Percentiles rank a stretch among this genome's conserved stretches.
Conservation (phyloP, 176 grass and related monocot genomes). For the Lolium rigidum region DNA sequence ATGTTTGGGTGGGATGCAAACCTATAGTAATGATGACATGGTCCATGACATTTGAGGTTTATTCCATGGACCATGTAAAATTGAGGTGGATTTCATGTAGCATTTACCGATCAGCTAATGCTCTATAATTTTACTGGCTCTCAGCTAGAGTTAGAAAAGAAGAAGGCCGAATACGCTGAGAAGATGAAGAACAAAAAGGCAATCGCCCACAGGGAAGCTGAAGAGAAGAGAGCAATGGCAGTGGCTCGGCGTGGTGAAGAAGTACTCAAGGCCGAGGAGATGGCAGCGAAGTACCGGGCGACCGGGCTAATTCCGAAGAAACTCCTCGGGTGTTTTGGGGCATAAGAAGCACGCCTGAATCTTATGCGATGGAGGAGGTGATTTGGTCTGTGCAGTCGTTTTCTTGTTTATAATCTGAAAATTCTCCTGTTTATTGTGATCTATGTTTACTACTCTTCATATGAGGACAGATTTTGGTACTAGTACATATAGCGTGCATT, state of each 20-base stretch:
- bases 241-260: slow-evolving; percentile 67
- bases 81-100: neutral
- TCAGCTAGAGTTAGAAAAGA: slow-evolving; percentile 85
- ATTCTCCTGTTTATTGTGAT: neutral
- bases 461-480: neutral
- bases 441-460: neutral
- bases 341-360: slow-evolving; percentile 29
- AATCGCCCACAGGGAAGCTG: slow-evolving; percentile 65
- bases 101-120: neutral
- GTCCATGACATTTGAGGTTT: too few relatives aligned
- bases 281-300: slow-evolving; percentile 77
- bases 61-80: neutral
- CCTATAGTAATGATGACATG: too few relatives aligned
- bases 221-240: slow-evolving; percentile 76
- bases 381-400: neutral
- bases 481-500: slow-evolving; percentile 12
- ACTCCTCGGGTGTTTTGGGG: slow-evolving; percentile 76
- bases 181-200: slow-evolving; percentile 88
- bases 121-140: neutral
- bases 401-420: neutral
- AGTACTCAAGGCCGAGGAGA: slow-evolving; percentile 80
- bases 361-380: neutral
- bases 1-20: too few relatives aligned
- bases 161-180: slow-evolving; percentile 74
- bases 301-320: slow-evolving; percentile 72